These are phyloP conservation scores for Cordyceps cicadae DNA, from an alignment of 2,329 filamentous ascomycete genomes.

Conservation along the genomic window DNA sequence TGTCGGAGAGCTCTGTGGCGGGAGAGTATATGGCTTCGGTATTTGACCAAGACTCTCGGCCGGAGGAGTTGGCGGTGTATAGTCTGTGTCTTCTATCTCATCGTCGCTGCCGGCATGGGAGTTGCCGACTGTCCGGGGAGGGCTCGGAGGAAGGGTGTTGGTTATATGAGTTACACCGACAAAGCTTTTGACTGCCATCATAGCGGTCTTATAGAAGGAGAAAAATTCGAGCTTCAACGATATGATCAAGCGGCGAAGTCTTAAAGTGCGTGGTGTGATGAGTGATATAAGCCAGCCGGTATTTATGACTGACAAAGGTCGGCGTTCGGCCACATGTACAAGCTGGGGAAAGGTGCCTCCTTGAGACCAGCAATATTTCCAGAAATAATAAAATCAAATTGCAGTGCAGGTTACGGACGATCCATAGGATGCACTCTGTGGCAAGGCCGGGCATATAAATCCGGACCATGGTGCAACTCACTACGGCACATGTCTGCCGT, in stretches of 20 bases:
- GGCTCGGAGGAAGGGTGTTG: slow-evolving; percentile 7
- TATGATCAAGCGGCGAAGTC: neutral
- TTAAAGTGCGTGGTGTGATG: neutral
- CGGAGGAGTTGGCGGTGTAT: neutral
- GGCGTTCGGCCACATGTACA: neutral
- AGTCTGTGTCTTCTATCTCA: slow-evolving; percentile 14
- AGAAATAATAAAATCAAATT: neutral
- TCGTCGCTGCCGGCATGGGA: slow-evolving; percentile 29
- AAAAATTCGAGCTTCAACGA: neutral
- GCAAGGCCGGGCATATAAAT: neutral
- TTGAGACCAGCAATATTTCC: neutral
- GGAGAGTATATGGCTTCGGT: slow-evolving; percentile 49
- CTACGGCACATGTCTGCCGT: slow-evolving; percentile 6
- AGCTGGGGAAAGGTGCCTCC: neutral
- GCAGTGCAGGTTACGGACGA: neutral
- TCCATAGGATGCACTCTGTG: neutral
- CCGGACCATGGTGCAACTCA: slow-evolving; percentile 3
- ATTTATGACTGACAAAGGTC: no score
- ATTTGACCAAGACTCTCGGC: slow-evolving; percentile 13
- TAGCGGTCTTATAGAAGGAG: neutral
- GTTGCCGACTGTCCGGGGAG: slow-evolving; percentile 14
- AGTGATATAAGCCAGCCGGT: neutral
- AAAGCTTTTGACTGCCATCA: neutral
- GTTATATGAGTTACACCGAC: neutral
- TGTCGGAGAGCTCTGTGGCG: slow-evolving; percentile 54